These are phyloP conservation scores for Chytriomyces sp. DNA, from an alignment of 192 early-diverging fungal species.

Conservation along the genomic window DNA sequence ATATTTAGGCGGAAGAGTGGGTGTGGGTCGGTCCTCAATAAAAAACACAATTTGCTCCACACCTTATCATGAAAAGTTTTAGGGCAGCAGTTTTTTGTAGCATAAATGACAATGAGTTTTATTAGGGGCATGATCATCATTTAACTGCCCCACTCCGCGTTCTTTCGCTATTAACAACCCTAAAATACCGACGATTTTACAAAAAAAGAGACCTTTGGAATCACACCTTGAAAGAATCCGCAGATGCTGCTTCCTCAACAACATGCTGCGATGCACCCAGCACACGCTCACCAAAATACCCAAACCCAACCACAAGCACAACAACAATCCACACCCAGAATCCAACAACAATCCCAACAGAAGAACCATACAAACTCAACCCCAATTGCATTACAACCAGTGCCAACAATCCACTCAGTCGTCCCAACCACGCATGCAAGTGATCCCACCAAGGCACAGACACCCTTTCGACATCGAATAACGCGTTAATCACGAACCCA, in stretches of 20 bases:
- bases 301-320: background rate
- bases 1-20: background rate
- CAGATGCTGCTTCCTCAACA: background rate
- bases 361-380: background rate
- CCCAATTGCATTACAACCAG: conserved; percentile 1
- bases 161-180: too few species aligned
- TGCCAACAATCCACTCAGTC: background rate
- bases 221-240: too few species aligned
- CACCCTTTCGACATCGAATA: conserved; percentile 35
- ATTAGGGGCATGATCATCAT: too few species aligned
- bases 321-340: conserved; percentile 17
- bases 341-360: background rate
- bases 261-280: background rate
- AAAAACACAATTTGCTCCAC: background rate
- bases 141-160: too few species aligned
- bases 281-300: background rate
- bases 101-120: too few species aligned
- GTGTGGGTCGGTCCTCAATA: background rate
- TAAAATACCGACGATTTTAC: too few species aligned
- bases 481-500: conserved; percentile 41
- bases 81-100: background rate
- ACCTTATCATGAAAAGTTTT: background rate
- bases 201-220: too few species aligned
- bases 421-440: conserved; percentile 40
- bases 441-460: conserved; percentile 44